Percentiles rank a stretch among this genome's conserved stretches.
These are phyloP conservation scores for Echeveria elegans DNA, from an alignment of 164 flowering plant species.

Conservation along the genomic window DNA sequence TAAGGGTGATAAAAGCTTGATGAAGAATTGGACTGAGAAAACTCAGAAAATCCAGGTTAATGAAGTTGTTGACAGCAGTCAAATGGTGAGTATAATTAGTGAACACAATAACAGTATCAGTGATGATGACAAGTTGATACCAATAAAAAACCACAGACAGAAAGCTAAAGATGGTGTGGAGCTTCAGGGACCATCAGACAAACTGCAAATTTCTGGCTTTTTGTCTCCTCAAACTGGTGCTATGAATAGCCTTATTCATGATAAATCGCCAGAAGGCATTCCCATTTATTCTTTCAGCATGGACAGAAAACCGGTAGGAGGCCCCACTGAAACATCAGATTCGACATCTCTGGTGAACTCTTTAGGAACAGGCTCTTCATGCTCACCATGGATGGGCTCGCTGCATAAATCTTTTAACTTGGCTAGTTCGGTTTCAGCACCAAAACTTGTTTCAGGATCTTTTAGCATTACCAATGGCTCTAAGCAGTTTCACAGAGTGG, in stretches of 20 bases:
- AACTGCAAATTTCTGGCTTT: conserved; percentile 77
- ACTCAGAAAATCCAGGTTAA: conserved; percentile 26
- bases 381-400: conserved; percentile 72
- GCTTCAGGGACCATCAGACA: conserved; percentile 57
- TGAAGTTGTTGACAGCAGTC: conserved; percentile 18
- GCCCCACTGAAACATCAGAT: conserved; percentile 48
- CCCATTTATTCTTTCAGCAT: conserved; percentile 82
- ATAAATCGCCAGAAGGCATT: conserved; percentile 78
- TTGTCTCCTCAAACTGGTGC: conserved; percentile 62
- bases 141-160: conserved; percentile 33
- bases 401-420: conserved; percentile 55
- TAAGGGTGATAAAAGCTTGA: conserved; percentile 32
- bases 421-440: conserved; percentile 66
- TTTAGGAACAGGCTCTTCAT: conserved; percentile 52
- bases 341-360: conserved; percentile 46
- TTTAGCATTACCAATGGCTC: conserved; percentile 50
- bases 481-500: conserved; percentile 70
- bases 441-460: conserved; percentile 82
- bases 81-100: conserved; percentile 20
- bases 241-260: conserved; percentile 50
- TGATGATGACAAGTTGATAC: conserved; percentile 35
- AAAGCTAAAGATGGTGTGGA: conserved; percentile 35
- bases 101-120: conserved; percentile 25
- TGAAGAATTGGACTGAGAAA: conserved; percentile 45
- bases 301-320: conserved; percentile 48